These are phyloP conservation scores for Mucor piriformis DNA, from an alignment of 371 early-diverging fungal genomes.

Conservation along the genomic window DNA sequence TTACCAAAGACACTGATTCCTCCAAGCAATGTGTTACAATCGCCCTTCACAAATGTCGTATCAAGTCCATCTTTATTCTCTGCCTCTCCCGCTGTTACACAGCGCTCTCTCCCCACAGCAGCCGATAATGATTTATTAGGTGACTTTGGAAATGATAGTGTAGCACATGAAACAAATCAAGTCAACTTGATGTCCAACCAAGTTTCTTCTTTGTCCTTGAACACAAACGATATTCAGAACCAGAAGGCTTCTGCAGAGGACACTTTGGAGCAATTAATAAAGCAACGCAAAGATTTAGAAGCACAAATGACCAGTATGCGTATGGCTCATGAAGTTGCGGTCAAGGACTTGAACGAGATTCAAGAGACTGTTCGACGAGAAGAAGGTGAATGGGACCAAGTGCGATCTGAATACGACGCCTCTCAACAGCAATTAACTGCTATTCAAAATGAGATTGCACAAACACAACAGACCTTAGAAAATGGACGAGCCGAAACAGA, in stretches of 20 bases:
- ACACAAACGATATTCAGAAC: constrained; percentile 19
- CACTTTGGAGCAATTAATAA: constrained; percentile 31
- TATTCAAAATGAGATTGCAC: constrained; percentile 34
- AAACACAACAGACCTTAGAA: constrained; percentile 34
- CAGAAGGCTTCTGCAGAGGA: constrained; percentile 34
- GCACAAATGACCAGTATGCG: constrained; percentile 32
- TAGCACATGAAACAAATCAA: constrained; percentile 47
- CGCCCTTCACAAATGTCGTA: constrained; percentile 9
- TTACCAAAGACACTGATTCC: constrained; percentile 47
- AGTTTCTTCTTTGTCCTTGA: constrained; percentile 27
- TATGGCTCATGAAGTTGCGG: constrained; percentile 36
- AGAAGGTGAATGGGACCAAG: constrained; percentile 37
- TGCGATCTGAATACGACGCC: constrained; percentile 34
- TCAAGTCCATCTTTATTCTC: background rate
- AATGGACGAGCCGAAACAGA: constrained; percentile 46
- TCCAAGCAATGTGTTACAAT: constrained; percentile 18
- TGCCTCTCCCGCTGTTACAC: constrained; percentile 14
- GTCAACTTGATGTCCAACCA: constrained; percentile 48
- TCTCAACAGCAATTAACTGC: constrained; percentile 32
- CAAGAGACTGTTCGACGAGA: constrained; percentile 37
- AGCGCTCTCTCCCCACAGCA: constrained; percentile 11
- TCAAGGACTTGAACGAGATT: constrained; percentile 38
- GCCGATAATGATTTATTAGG: constrained; percentile 37
- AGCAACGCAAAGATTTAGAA: constrained; percentile 42
- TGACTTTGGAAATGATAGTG: constrained; percentile 46